These are phyloP conservation scores for Camelina laxa DNA, from an alignment of 345 rosid genomes.

Conservation along the genomic window DNA sequence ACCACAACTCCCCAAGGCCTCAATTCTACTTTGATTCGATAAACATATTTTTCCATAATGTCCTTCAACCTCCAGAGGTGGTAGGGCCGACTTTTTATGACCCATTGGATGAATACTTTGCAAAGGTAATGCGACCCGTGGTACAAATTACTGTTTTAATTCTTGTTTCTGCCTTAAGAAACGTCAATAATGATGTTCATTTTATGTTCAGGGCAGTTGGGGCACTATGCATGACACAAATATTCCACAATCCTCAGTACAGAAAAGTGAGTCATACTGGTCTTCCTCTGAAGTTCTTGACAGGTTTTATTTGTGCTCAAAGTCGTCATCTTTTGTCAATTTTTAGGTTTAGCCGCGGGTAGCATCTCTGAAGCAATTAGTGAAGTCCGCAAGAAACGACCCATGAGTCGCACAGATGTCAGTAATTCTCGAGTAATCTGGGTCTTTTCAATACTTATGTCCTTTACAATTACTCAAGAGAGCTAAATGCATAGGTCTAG, in stretches of 20 bases:
- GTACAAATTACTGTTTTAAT: slow-evolving; percentile 21
- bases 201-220: slow-evolving; percentile 70
- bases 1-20: slow-evolving; percentile 97
- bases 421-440: slow-evolving; percentile 37
- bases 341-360: slow-evolving; percentile 56
- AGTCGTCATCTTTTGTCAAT: slow-evolving; percentile 9
- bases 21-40: slow-evolving; percentile 94
- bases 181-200: slow-evolving; percentile 40
- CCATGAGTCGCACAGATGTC: slow-evolving; percentile 91
- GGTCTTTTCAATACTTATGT: slow-evolving; percentile 12
- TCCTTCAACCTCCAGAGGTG: slow-evolving; percentile 90
- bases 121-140: slow-evolving; percentile 62
- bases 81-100: slow-evolving; percentile 61
- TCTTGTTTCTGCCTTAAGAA: slow-evolving; percentile 29
- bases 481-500: slow-evolving; percentile 6
- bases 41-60: slow-evolving; percentile 94
- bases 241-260: slow-evolving; percentile 59
- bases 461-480: slow-evolving; percentile 6
- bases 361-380: slow-evolving; percentile 59
- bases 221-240: slow-evolving; percentile 52
- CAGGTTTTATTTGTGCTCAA: slow-evolving; percentile 16
- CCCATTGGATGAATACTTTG: slow-evolving; percentile 67
- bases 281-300: slow-evolving; percentile 22
- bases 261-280: slow-evolving; percentile 35
- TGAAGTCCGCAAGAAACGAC: slow-evolving; percentile 78